Evolutionary conservation across 768 basidiomycete genomes (phyloP), one percentile per base, ranked within the genome.

Genomic region (Russula dissimulans): DNA sequence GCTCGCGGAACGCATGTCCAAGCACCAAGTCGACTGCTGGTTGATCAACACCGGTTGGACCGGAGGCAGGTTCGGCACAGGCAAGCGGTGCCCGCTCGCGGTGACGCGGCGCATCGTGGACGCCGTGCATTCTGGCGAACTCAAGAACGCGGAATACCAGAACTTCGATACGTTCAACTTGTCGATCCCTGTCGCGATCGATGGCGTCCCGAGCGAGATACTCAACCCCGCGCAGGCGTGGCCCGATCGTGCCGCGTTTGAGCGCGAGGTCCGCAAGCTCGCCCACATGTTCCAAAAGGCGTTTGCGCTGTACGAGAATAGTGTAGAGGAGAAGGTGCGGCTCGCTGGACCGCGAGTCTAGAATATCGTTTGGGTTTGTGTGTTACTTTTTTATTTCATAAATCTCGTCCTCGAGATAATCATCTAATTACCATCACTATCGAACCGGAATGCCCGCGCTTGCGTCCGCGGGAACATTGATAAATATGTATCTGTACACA

Each of bases 41-140:
- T 81, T 98, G 70, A 89, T 99, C 83, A 98, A 99, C 86, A 99
- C 95, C 3, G 95, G 91, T 63, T 95, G 91, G 91, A 88, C 91
- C 54, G 87, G 91, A 57, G 95, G 95, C 72, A 92, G 91, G 73
- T 99, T 84, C 72, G 95, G 95, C 50, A 77, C 77, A 15, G 95
- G 95, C 67, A 91, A 89, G 76, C 91, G 95, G 65, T 99, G 95
- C 83, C 88, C 95, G 18, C 86, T 99, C 76, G 90, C 89, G 71
- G 92, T 85, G 76, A 98, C 97, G 49, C 91, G 95, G 57, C 86
- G 87, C 60, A 98, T 98, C 72, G 89, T 98, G 75, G 94, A 98
- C 72, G 90, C 94, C 43, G 92, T 98, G 69, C 97, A 98, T 79
- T 87, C 89, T 59, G 95, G 95, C 53, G 83, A 86, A 69, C 87